Evolutionary conservation across 2,329 filamentous ascomycete genomes (phyloP).

Genomic region (Ophiostoma pallidulum): DNA sequence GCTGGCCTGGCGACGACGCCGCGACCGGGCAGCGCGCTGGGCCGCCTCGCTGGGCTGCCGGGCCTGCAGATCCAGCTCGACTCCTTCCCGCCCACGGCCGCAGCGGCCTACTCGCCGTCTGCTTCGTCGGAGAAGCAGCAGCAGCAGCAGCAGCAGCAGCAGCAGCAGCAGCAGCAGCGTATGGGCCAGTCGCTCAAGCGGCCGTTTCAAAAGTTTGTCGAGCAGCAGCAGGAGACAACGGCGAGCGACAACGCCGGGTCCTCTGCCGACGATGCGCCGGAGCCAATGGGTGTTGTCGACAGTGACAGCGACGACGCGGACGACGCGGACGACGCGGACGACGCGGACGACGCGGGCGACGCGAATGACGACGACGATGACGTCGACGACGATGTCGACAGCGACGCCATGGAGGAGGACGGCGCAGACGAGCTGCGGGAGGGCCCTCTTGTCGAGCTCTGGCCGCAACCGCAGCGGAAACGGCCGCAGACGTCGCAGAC

Average conservation of each 20-base stretch:
- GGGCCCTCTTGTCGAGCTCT: neutral
- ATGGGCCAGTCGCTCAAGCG: conserved; percentile 8
- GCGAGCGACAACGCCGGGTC: neutral
- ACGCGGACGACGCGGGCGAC: neutral
- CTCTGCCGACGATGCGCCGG: neutral
- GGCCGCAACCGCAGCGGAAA: too few species aligned
- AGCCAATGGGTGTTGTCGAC: neutral
- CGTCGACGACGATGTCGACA: neutral
- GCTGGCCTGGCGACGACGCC: neutral
- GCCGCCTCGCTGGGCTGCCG: neutral
- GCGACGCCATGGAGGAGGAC: neutral
- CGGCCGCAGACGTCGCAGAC: too few species aligned
- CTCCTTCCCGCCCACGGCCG: neutral
- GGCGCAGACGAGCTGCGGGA: neutral
- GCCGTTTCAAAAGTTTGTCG: conserved; percentile 1
- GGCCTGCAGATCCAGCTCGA: conserved; percentile 5
- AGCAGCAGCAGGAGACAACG: too few species aligned
- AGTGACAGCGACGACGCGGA: neutral
- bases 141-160: too few species aligned
- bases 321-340: neutral
- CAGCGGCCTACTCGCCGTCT: neutral
- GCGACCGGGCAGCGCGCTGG: neutral
- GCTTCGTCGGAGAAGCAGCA: neutral
- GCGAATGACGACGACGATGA: neutral
- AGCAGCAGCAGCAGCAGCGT: too few species aligned